phyloP scores from a whole-genome alignment of 2,329 filamentous ascomycete species.

The Decorospora gaudefroyi region DNA sequence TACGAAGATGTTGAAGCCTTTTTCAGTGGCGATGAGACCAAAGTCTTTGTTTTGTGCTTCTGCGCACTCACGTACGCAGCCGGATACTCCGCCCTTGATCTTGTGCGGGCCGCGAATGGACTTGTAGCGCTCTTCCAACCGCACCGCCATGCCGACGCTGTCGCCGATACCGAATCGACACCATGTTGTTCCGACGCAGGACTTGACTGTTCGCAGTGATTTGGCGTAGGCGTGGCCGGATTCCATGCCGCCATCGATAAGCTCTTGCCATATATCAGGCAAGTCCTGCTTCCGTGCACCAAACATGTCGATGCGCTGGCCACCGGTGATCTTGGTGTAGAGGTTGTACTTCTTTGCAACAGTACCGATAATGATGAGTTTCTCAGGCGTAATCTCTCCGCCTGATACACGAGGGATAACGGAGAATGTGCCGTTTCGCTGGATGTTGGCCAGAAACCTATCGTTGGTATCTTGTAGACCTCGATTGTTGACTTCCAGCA shows the following conservation, averaged over 20 bases:
- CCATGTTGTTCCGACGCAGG: conserved; percentile 89
- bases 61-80: conserved; percentile 89
- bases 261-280: conserved; percentile 75
- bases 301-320: conserved; percentile 91
- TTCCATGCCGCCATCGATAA: conserved; percentile 85
- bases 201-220: conserved; percentile 85
- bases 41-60: conserved; percentile 95
- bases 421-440: conserved; percentile 87
- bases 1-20: conserved; percentile 91
- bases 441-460: conserved; percentile 84
- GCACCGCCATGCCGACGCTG: conserved; percentile 86
- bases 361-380: conserved; percentile 78
- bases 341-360: conserved; percentile 83
- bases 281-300: conserved; percentile 87
- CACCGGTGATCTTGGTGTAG: conserved; percentile 91
- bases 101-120: conserved; percentile 88
- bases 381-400: conserved; percentile 86
- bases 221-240: conserved; percentile 91
- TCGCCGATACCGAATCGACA: conserved; percentile 88
- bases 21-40: conserved; percentile 87
- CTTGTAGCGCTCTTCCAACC: conserved; percentile 89
- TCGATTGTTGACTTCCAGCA: conserved; percentile 71
- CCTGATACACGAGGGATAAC: conserved; percentile 82
- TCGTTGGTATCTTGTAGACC: conserved; percentile 92
- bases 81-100: conserved; percentile 86